Evolutionary conservation across 1,139 yeast species (phyloP).

Genomic region (Debaryomyces robertsiae): DNA sequence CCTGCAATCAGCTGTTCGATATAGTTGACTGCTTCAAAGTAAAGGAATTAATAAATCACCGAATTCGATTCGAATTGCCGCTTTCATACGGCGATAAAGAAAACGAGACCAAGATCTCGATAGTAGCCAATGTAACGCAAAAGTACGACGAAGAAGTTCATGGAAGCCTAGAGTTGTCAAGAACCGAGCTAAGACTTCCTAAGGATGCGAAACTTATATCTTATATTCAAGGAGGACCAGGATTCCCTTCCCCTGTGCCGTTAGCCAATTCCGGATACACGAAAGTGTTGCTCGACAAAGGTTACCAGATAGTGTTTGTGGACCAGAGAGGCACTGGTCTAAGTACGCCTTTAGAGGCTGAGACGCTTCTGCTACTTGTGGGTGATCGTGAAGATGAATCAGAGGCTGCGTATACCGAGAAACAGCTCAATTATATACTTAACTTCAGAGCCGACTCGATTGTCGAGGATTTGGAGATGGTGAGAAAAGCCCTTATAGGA

Average conservation of each 20-base stretch:
- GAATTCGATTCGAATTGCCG: slow-evolving; percentile 30
- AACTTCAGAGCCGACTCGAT: slow-evolving; percentile 56
- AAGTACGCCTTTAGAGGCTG: slow-evolving; percentile 46
- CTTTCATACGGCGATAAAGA: slow-evolving; percentile 24
- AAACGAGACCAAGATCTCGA: slow-evolving; percentile 23
- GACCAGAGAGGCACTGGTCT: slow-evolving; percentile 66
- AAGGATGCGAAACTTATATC: slow-evolving; percentile 36
- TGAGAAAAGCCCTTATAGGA: slow-evolving; percentile 40
- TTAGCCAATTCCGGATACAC: slow-evolving; percentile 35
- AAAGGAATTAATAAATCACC: slow-evolving; percentile 31
- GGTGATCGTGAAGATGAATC: slow-evolving; percentile 20
- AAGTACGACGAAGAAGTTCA: slow-evolving; percentile 27
- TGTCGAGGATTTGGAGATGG: slow-evolving; percentile 50
- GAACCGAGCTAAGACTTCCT: slow-evolving; percentile 23
- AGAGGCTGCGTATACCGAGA: slow-evolving; percentile 19
- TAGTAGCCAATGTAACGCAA: slow-evolving; percentile 40
- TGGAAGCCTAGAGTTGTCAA: slow-evolving; percentile 6
- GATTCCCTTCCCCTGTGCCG: slow-evolving; percentile 49
- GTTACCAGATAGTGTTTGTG: slow-evolving; percentile 49
- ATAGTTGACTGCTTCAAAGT: slow-evolving; percentile 32
- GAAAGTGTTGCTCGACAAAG: slow-evolving; percentile 42
- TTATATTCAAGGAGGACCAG: slow-evolving; percentile 64
- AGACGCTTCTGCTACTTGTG: slow-evolving; percentile 25
- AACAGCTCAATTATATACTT: slow-evolving; percentile 40
- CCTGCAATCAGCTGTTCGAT: neutral